These are phyloP conservation scores for Filobasidium wieringae DNA, from an alignment of 768 basidiomycete species.

Conservation along the genomic window DNA sequence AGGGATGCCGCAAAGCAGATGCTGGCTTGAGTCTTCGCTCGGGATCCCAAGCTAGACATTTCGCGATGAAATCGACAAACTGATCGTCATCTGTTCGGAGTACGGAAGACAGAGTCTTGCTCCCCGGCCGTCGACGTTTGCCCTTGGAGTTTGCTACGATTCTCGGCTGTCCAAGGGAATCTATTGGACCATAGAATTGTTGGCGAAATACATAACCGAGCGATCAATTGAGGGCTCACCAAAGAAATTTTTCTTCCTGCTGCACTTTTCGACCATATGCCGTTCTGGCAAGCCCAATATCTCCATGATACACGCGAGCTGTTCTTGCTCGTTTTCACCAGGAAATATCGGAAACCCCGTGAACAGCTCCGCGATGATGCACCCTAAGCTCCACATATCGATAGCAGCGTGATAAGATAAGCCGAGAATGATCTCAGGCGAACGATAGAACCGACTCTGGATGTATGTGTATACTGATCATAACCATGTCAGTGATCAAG, in stretches of 20 bases:
- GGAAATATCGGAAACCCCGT: constrained; percentile 98
- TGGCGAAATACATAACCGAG: not conserved
- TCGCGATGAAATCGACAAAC: constrained; percentile 91
- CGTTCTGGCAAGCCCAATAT: constrained; percentile 91
- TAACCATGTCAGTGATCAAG: constrained; percentile 11
- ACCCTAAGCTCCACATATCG: constrained; percentile 99
- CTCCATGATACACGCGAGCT: constrained; percentile 98
- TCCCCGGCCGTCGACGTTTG: constrained; percentile 75
- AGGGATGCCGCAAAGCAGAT: constrained; percentile 80
- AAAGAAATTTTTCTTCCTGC: constrained; percentile 88
- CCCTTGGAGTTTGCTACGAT: constrained; percentile 95
- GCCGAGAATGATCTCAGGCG: constrained; percentile 95
- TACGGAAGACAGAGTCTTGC: constrained; percentile 78
- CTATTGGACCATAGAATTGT: constrained; percentile 31
- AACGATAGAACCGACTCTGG: constrained; percentile 99
- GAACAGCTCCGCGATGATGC: constrained; percentile 91
- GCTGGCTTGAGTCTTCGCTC: constrained; percentile 90
- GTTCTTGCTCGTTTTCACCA: constrained; percentile 97
- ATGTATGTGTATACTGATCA: constrained; percentile 91
- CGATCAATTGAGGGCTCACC: constrained; percentile 47
- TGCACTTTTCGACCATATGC: constrained; percentile 85
- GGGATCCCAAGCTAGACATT: constrained; percentile 97
- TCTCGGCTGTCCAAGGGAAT: constrained; percentile 82
- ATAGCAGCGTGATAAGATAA: constrained; percentile 99
- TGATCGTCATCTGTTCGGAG: constrained; percentile 85